Base-by-base conservation (phyloP, 2,329 filamentous ascomycete species). In the Epicoccum nigrum region DNA sequence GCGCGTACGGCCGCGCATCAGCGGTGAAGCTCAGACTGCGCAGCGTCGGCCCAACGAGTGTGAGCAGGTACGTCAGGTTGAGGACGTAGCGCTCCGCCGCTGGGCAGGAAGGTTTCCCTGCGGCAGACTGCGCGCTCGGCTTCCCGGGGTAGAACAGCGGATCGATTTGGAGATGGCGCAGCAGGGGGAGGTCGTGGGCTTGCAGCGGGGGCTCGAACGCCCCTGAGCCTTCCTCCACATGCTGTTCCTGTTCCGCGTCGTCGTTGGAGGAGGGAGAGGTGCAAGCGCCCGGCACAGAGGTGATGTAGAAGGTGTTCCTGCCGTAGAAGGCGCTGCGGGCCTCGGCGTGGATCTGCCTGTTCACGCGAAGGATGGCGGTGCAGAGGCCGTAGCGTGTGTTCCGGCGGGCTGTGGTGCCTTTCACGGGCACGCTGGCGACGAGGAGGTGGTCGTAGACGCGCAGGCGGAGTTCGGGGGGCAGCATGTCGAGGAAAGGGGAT, bases 261-360 rank as follows among this genome's bases (percentile, higher is more conserved):
- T 21, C 21, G 7, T 56, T 48, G 2, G 56, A 54, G 7, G 57
- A 21, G 23, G 2, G 6, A 9, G 6, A 6, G 23, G 6, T 25
- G 23, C 23, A 7, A 7, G 6, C 6, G 23, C 9, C 6, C 6
- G 23, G 23, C 23, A 9, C 23, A 4, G 59, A 62, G 19, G 58
- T 63, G 37, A 71, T 49, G 32, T 56, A 54, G 56, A 78, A 75
- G 8, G 61, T 67, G 55, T 78, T 78, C 49, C 72, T 73, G 48
- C 66, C 66, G 54, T 75, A 76, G 49, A 78, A 74, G 19, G 75
- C 64, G 20, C 63, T 63, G 20, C 69, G 67, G 1, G 76, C 74
- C 64, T 78, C 76, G 23, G 69, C 65, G 62, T 77, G 64, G 51
- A 77, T 68, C 25, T 72, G 69, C 40, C 68, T 71, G 58, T 68